Conservation (phyloP, 192 early-diverging fungal species). For the Blastocladiella britannica region DNA sequence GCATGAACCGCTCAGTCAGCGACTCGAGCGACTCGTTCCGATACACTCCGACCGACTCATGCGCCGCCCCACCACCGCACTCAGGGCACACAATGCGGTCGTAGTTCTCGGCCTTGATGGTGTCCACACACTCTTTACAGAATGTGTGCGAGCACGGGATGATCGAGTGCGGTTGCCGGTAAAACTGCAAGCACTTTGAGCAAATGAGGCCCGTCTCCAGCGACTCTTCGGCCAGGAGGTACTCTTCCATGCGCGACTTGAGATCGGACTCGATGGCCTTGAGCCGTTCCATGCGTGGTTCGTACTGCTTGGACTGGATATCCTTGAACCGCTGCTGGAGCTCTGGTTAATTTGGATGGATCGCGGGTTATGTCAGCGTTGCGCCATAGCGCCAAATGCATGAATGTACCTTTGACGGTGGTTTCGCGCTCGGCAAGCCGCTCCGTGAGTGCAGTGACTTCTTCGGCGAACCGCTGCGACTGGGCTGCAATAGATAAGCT, state of each 20-base stretch:
- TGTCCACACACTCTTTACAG: slow-evolving; percentile 21
- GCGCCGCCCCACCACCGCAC: slow-evolving; percentile 1
- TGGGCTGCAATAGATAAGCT: too few relatives aligned
- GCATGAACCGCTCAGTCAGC: slow-evolving; percentile 24
- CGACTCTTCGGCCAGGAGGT: slow-evolving; percentile 25
- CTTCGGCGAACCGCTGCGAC: too few relatives aligned
- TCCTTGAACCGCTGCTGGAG: slow-evolving; percentile 14
- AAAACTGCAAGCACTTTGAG: slow-evolving; percentile 22
- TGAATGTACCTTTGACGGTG: too few relatives aligned
- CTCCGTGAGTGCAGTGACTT: too few relatives aligned
- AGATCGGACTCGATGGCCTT: slow-evolving; percentile 29
- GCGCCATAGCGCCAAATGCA: too few relatives aligned
- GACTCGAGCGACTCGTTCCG: slow-evolving; percentile 24
- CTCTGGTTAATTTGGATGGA: slow-evolving; percentile 7
- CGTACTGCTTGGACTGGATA: slow-evolving; percentile 24
- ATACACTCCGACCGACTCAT: slow-evolving; percentile 16
- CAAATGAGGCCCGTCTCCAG: slow-evolving; percentile 38
- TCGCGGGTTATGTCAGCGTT: too few relatives aligned
- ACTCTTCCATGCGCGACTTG: slow-evolving; percentile 26
- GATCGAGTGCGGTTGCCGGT: slow-evolving; percentile 24
- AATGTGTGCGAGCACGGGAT: slow-evolving; percentile 35
- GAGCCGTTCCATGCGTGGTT: slow-evolving; percentile 30
- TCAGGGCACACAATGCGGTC: slow-evolving; percentile 24
- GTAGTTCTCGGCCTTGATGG: slow-evolving; percentile 28
- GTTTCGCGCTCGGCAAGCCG: too few relatives aligned